These are phyloP conservation scores for Pythium coloratum DNA, from an alignment of 352 stramenopile species.

Conservation along the genomic window DNA sequence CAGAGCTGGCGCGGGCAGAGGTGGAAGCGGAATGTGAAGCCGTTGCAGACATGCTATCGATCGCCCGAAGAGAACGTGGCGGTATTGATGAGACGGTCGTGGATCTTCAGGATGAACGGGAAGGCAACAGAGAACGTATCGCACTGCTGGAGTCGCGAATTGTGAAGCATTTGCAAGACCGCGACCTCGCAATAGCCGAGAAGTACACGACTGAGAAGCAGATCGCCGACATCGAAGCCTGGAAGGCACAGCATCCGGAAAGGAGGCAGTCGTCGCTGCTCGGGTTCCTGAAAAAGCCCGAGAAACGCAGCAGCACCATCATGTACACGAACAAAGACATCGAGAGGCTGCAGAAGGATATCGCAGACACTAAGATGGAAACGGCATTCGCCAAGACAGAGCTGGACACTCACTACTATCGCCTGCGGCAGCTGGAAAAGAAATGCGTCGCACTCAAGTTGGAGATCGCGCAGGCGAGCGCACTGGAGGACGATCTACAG, in stretches of 20 bases:
- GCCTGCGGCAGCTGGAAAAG: conserved; percentile 56
- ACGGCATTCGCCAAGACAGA: conserved; percentile 58
- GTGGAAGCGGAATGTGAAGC: conserved; percentile 51
- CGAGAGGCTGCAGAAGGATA: conserved; percentile 58
- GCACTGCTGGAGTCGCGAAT: conserved; percentile 67
- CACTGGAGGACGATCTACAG: conserved; percentile 64
- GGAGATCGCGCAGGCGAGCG: conserved; percentile 57
- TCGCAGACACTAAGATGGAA: conserved; percentile 65
- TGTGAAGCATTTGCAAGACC: conserved; percentile 71
- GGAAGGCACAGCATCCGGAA: conserved; percentile 39
- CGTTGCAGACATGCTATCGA: conserved; percentile 46
- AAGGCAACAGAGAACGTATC: conserved; percentile 49
- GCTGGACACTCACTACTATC: conserved; percentile 61
- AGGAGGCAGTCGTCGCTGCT: conserved; percentile 27
- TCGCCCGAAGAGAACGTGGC: conserved; percentile 44
- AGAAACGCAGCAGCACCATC: conserved; percentile 7
- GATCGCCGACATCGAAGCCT: conserved; percentile 59
- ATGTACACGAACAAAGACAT: conserved; percentile 53
- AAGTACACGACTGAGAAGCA: conserved; percentile 71
- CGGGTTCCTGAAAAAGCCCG: conserved; percentile 16
- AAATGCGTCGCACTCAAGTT: conserved; percentile 62
- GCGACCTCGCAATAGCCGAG: conserved; percentile 67
- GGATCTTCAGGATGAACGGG: conserved; percentile 41
- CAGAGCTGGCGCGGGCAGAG: conserved; percentile 37
- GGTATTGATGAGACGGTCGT: conserved; percentile 44